These are phyloP conservation scores for Phylloboletellus chloephorus DNA, from an alignment of 1,284 basidiomycete species.

Conservation along the genomic window DNA sequence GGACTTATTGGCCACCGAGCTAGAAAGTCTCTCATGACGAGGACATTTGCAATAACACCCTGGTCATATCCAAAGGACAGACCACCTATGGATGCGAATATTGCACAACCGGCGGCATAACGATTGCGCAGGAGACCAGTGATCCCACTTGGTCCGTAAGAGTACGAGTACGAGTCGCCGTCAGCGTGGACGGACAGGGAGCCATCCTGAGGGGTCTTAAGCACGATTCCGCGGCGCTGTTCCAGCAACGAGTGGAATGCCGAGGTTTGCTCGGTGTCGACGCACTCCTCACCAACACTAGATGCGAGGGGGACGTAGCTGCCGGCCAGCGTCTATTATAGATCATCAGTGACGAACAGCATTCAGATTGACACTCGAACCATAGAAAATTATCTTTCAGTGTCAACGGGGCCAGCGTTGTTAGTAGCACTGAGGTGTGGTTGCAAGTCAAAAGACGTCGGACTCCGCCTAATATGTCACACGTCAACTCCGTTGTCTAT, in stretches of 20 bases:
- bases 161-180: conserved; percentile 52
- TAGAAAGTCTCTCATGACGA: conserved; percentile 76
- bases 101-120: conserved; percentile 57
- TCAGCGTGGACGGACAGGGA: conserved; percentile 35
- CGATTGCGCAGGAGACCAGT: conserved; percentile 58
- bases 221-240: conserved; percentile 16
- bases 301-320: conserved; percentile 20
- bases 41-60: conserved; percentile 73
- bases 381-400: conserved; percentile 9
- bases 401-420: background rate
- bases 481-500: background rate
- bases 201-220: conserved; percentile 26
- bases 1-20: conserved; percentile 61
- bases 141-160: conserved; percentile 63
- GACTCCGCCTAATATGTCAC: background rate
- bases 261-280: conserved; percentile 13
- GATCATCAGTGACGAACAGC: background rate
- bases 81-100: conserved; percentile 74
- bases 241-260: conserved; percentile 17
- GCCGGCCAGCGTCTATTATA: conserved; percentile 8
- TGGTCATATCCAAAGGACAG: conserved; percentile 77
- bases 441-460: too few species aligned
- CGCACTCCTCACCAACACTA: conserved; percentile 11
- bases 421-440: too few species aligned
- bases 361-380: conserved; percentile 5